Evolutionary conservation across 2,329 filamentous ascomycete species (phyloP).

Genomic region (Pyrenochaeta sp.): DNA sequence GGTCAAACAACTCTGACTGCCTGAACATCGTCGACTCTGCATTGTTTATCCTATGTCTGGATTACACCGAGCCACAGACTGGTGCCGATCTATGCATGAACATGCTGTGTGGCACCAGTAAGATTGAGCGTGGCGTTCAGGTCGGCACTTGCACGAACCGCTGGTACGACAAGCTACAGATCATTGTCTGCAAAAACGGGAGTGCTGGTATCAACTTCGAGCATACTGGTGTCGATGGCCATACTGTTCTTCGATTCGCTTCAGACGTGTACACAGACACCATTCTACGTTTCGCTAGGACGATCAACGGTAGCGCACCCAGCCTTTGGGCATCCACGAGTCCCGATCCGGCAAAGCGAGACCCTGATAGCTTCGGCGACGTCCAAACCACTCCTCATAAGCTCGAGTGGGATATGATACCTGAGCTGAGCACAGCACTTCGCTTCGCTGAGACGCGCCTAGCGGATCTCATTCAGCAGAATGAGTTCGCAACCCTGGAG

Average conservation of each 20-base stretch:
- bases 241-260: conserved; percentile 94
- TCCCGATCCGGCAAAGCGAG: conserved; percentile 90
- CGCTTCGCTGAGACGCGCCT: conserved; percentile 95
- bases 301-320: conserved; percentile 93
- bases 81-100: conserved; percentile 92
- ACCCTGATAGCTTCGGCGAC: conserved; percentile 89
- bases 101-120: conserved; percentile 95
- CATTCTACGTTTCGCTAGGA: conserved; percentile 91
- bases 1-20: conserved; percentile 94
- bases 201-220: conserved; percentile 99
- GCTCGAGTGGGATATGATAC: conserved; percentile 96
- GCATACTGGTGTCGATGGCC: conserved; percentile 96
- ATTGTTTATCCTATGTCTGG: conserved; percentile 89
- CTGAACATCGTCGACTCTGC: conserved; percentile 95
- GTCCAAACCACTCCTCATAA: conserved; percentile 95
- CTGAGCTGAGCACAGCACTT: conserved; percentile 87
- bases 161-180: conserved; percentile 99
- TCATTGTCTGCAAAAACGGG: conserved; percentile 98
- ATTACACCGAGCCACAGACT: conserved; percentile 85
- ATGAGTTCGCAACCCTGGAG: conserved; percentile 92
- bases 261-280: conserved; percentile 98
- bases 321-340: conserved; percentile 90
- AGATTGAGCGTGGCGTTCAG: conserved; percentile 91
- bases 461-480: conserved; percentile 93
- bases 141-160: conserved; percentile 97